A percentile compares a stretch with the other conserved stretches of the same genome.
These are phyloP conservation scores for Clathrospora elynae DNA, from an alignment of 2,329 filamentous ascomycete species.

Conservation along the genomic window DNA sequence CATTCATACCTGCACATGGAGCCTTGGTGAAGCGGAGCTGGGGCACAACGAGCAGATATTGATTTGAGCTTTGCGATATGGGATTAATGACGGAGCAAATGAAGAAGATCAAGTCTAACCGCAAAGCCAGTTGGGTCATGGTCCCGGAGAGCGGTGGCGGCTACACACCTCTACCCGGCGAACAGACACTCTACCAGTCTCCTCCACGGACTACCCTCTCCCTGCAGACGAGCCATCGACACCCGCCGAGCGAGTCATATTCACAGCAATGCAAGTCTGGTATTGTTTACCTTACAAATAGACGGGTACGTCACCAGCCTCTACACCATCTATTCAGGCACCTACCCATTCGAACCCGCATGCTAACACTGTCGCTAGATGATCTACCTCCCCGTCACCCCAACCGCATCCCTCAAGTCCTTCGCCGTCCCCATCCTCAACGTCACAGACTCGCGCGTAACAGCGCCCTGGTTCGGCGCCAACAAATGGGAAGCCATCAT, in stretches of 20 bases:
- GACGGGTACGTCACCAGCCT: slow-evolving; percentile 68
- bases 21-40: slow-evolving; percentile 6
- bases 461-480: slow-evolving; percentile 88
- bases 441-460: slow-evolving; percentile 82
- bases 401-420: slow-evolving; percentile 74
- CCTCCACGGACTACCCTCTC: slow-evolving; percentile 78
- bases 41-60: neutral
- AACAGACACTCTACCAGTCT: slow-evolving; percentile 80
- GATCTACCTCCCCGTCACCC: slow-evolving; percentile 79
- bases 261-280: slow-evolving; percentile 75
- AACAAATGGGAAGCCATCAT: slow-evolving; percentile 86
- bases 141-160: slow-evolving; percentile 69
- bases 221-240: slow-evolving; percentile 71
- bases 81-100: slow-evolving; percentile 17
- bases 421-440: slow-evolving; percentile 89
- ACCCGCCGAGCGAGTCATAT: slow-evolving; percentile 67
- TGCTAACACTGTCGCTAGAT: slow-evolving; percentile 60
- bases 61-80: slow-evolving; percentile 7
- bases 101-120: slow-evolving; percentile 40
- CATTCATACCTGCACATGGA: slow-evolving; percentile 8
- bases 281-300: slow-evolving; percentile 80
- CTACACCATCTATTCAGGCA: slow-evolving; percentile 3
- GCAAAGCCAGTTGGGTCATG: slow-evolving; percentile 82
- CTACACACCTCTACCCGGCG: slow-evolving; percentile 83
- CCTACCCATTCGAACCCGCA: neutral